Evolutionary conservation across 2,329 filamentous ascomycete species (phyloP), one percentile per base, ranked within the genome.

Genomic region (Coniochaeta sp.): DNA sequence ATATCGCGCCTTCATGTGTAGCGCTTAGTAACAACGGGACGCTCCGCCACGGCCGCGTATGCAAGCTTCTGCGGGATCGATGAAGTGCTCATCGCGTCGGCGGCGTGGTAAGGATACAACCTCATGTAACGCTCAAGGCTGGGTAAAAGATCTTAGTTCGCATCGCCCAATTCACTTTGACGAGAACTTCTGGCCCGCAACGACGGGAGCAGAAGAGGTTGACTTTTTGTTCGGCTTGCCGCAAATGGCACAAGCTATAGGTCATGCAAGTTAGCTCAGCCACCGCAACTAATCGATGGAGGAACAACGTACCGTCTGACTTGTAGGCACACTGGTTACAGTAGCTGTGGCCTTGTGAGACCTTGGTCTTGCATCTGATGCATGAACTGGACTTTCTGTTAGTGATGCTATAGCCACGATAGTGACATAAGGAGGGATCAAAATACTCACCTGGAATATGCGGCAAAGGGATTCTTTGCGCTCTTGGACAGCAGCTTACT

Each of bases 381-480:
- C 82, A 86, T 0, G 77, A 75, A 59, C 79, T 68, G 22, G n/a
- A 30, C 27, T 31, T 2, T 12, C 9, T 31, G 18, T n/a, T 12
- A 50, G 48, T 27, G n/a, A n/a, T n/a, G n/a, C n/a, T n/a, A n/a
- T n/a, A n/a, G n/a, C n/a, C n/a, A n/a, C n/a, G n/a, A n/a, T n/a
- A n/a, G n/a, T n/a, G n/a, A n/a, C n/a, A n/a, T n/a, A n/a, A n/a
- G n/a, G n/a, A n/a, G n/a, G n/a, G n/a, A n/a, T n/a, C n/a, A n/a
- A n/a, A n/a, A n/a, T 9, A 49, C 58, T 53, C 20, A 61, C 62
- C 62, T 82, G 8, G 81, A 74, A 63, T 85, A 85, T 51, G 80
- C 75, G 2, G 81, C 81, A 58, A 83, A 86, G 0, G 82, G 82
- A 56, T 86, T 85, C 66, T 84, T 82, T 28, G 83, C 83, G 46